A percentile compares a stretch with the other conserved stretches of the same genome.
Evolutionary conservation across 2,329 filamentous ascomycete genomes (phyloP).

Genomic region (Xylaria sp.): DNA sequence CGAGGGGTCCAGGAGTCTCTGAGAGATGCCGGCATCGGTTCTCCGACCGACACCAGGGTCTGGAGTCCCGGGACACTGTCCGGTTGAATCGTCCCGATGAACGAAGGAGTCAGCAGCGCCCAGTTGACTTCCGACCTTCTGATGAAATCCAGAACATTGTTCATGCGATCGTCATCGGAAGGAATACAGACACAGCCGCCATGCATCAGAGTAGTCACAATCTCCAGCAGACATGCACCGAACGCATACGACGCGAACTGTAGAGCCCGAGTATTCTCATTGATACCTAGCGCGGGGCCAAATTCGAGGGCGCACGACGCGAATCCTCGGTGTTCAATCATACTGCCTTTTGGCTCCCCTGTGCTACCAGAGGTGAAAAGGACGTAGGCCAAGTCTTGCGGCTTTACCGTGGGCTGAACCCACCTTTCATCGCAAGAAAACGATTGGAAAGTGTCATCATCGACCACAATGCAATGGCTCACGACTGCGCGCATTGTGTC

Average conservation of each 20-base stretch:
- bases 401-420: conserved; percentile 2
- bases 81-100: conserved; percentile 14
- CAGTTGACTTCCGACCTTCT: conserved; percentile 18
- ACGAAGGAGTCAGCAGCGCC: conserved; percentile 28
- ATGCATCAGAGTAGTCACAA: conserved; percentile 19
- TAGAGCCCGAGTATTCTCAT: conserved; percentile 10
- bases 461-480: conserved; percentile 18
- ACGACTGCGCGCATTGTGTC: conserved; percentile 15
- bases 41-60: conserved; percentile 28
- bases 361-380: conserved; percentile 28
- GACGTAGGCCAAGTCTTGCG: conserved; percentile 19
- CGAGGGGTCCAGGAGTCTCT: conserved; percentile 23
- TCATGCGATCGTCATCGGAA: conserved; percentile 29
- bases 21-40: conserved; percentile 13
- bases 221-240: conserved; percentile 20
- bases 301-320: conserved; percentile 13
- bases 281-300: conserved; percentile 17
- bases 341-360: conserved; percentile 24
- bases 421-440: conserved; percentile 9
- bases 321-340: conserved; percentile 26
- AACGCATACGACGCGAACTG: conserved; percentile 31
- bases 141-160: conserved; percentile 25
- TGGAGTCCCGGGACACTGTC: conserved; percentile 21
- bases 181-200: conserved; percentile 32
- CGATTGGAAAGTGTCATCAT: conserved; percentile 22